Base-by-base conservation (phyloP, 2,329 filamentous ascomycete genomes). In the Clarireedia paspali region DNA sequence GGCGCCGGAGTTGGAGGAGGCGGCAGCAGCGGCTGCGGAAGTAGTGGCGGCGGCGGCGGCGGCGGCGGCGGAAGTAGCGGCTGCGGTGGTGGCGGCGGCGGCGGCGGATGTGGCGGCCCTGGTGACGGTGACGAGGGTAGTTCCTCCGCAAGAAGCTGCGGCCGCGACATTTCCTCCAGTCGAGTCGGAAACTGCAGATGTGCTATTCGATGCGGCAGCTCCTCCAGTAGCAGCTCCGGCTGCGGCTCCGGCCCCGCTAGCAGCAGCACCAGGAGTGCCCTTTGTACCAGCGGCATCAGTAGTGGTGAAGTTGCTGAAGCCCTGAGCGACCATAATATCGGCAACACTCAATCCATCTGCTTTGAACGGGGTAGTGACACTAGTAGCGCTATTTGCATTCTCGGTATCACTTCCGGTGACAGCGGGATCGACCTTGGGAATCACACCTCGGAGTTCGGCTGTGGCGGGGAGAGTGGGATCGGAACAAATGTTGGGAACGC, bases 391-490 rank as follows among this genome's bases (percentile, higher is more conserved):
- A 67, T 84, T 80, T 58, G 79, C 77, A 59, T 87, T 87, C 67
- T 82, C 80, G 10, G 73, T 64, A 54, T 77, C 82, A 23, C 80
- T 72, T 56, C 78, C 81, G 50, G 64, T 73, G 40, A 87, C 82
- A 59, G 72, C 79, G 2, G 85, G 84, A 68, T 88, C 85, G 59
- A 88, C 78, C 15, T 85, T 74, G 26, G 85, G 84, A 4, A 86
- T 75, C 56, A 89, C 83, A 59, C 85, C 85, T 45, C 85, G 77
- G 34, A 88, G 80, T 55, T 75, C 76, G 24, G 71, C 70, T 6
- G 81, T 86, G 34, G 74, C 78, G 10, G 85, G 85, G 2, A 89
- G 78, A 26, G 75, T 72, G 2, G 83, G 72, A 60, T 88, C 82
- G 39, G 74, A 77, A 71, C 85, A 88, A 67, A 89, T 79, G 59